These are phyloP conservation scores for Scutellaria barbata DNA, from an alignment of 257 asterid genomes.

Conservation along the genomic window DNA sequence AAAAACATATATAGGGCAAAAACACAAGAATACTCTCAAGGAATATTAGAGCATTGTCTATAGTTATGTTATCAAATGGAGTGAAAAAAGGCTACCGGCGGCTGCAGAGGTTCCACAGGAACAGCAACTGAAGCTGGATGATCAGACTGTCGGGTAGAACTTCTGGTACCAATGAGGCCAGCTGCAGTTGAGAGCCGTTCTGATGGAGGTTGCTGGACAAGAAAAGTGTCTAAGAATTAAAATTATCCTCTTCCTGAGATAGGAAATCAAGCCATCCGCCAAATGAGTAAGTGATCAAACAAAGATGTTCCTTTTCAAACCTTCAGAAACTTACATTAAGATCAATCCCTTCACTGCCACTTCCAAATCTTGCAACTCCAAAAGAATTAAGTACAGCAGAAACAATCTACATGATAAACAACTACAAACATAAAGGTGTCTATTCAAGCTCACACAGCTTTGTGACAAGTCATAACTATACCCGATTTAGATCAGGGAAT, in stretches of 20 bases:
- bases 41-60: conserved; percentile 9
- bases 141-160: conserved; percentile 55
- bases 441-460: conserved; percentile 29
- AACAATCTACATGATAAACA: conserved; percentile 56
- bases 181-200: conserved; percentile 50
- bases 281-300: conserved; percentile 24
- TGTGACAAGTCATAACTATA: conserved; percentile 39
- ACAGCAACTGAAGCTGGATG: conserved; percentile 52
- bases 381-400: conserved; percentile 70
- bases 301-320: conserved; percentile 32
- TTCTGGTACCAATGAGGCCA: conserved; percentile 50
- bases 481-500: conserved; percentile 81
- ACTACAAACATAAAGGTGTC: conserved; percentile 26
- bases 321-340: conserved; percentile 65
- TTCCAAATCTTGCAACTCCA: conserved; percentile 67
- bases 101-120: conserved; percentile 67
- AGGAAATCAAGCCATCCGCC: conserved; percentile 21
- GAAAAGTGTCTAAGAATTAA: conserved; percentile 26
- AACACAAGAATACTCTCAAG: conserved; percentile 16
- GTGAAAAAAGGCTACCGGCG: conserved; percentile 53
- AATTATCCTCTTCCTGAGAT: conserved; percentile 16
- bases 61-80: background rate
- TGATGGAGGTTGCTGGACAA: conserved; percentile 59
- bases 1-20: conserved; percentile 19
- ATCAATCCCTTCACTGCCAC: conserved; percentile 70